Conservation (phyloP, 148 eudicot species). For the Heliamphora exappendiculata region DNA sequence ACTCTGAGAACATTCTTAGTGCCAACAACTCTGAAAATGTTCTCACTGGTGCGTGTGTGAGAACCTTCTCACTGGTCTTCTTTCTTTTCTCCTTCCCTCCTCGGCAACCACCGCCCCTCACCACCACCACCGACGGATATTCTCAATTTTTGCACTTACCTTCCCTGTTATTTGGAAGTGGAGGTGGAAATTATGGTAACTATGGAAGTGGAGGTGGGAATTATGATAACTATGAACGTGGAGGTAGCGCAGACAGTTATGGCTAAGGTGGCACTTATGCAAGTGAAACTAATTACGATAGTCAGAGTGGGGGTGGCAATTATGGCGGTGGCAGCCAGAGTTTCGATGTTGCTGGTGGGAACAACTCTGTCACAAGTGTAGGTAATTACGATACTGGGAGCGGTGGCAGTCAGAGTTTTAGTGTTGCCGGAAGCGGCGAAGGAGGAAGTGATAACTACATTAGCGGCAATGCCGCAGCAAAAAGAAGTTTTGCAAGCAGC, state of each 20-base stretch:
- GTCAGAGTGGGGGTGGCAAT: conserved; percentile 12
- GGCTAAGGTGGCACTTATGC: background rate
- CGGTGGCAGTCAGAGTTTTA: conserved; percentile 14
- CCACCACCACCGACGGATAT: too few relatives aligned
- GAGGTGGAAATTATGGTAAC: conserved; percentile 10
- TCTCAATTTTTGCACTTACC: too few relatives aligned
- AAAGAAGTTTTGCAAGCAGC: conserved; percentile 22
- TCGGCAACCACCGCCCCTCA: too few relatives aligned
- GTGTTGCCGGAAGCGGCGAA: conserved; percentile 20
- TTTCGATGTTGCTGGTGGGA: conserved; percentile 26
- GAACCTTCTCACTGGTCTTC: too few relatives aligned
- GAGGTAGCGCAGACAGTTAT: conserved; percentile 21
- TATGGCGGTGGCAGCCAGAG: conserved; percentile 8
- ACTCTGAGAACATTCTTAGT: too few relatives aligned
- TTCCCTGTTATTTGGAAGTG: too few relatives aligned
- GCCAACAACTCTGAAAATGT: too few relatives aligned
- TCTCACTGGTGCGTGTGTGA: too few relatives aligned
- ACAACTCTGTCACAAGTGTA: conserved; percentile 2
- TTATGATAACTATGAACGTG: conserved; percentile 8
- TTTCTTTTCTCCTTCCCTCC: too few relatives aligned
- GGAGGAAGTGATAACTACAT: conserved; percentile 21
- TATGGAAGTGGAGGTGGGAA: conserved; percentile 4
- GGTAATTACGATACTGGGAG: background rate
- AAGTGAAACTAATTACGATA: background rate
- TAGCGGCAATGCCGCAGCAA: conserved; percentile 23